A percentile compares a stretch with the other conserved stretches of the same genome.
Conservation (phyloP, 75 land plant species). For the Cunninghamia lanceolata region DNA sequence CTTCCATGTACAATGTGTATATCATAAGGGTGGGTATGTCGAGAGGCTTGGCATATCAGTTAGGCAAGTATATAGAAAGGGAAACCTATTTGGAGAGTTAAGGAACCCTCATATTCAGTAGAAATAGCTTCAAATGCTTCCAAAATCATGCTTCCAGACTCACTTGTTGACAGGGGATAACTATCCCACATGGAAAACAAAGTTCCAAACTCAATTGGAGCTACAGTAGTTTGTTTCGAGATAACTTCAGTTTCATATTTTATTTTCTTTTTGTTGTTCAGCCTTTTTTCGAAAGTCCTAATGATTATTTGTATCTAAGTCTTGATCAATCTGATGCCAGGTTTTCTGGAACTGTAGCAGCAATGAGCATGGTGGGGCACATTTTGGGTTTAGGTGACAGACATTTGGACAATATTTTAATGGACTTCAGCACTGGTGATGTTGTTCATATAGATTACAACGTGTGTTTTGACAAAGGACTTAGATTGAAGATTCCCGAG, state of each 20-base stretch:
- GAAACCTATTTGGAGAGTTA: no score
- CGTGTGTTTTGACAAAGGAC: conserved; percentile 98
- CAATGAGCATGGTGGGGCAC: conserved; percentile 97
- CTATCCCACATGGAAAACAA: background rate
- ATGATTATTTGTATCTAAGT: background rate
- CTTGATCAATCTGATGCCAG: conserved; percentile 29
- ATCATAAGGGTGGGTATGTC: no score
- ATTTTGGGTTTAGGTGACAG: conserved; percentile 96
- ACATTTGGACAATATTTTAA: conserved; percentile 94
- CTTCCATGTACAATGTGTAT: no score
- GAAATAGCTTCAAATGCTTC: background rate
- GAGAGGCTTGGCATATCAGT: no score
- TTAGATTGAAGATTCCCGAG: conserved; percentile 94
- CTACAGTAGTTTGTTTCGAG: background rate
- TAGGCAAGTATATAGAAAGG: no score
- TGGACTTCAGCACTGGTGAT: conserved; percentile 92
- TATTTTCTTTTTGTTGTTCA: conserved; percentile 14
- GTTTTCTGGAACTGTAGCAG: conserved; percentile 93
- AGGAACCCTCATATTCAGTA: no score
- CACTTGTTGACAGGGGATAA: background rate
- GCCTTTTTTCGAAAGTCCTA: background rate
- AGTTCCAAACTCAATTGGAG: background rate
- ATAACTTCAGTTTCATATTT: conserved; percentile 10
- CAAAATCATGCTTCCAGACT: background rate
- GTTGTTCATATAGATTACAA: conserved; percentile 98